Base-by-base conservation (phyloP, 108 stramenopile genomes). In the Pseudonitzschia pungens region DNA sequence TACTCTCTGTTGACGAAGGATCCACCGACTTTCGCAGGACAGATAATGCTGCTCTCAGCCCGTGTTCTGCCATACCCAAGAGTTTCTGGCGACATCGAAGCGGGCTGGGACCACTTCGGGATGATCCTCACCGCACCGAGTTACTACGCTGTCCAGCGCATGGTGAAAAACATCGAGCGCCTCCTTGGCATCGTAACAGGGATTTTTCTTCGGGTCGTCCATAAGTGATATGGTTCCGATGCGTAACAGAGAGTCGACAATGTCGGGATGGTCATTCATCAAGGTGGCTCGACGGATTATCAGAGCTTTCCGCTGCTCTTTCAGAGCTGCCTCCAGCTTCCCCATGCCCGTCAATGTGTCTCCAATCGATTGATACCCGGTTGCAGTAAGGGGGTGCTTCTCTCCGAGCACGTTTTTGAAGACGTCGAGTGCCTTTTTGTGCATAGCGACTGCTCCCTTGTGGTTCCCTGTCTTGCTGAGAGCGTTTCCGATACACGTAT, bases 281-380 rank as follows among this genome's bases (percentile, higher is more conserved):
- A 81, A 50, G 33, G 73, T 42, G 48, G 51, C 65, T 36, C 43
- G 70, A 20, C 81, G 62, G 41, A 82, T 52, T 31, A 68, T 54
- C 24, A 82, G 55, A 12, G 81, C 77, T 45, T 82, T 77, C 0
- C 70, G 64, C 27, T 76, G 75, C 40, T 71, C 68, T 18, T 51
- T 59, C 43, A 82, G 54, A 2, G 77, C 77, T 26, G 65, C 57
- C 11, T 82, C 77, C 20, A 65, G 57, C 18, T 77, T 69, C 16
- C 81, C 81, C 2, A 69, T 77, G 14, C 60, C 59, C 22, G 68
- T 29, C n/a, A 77, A 55, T 0, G 69, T 54, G 32, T 76, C 70
- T 8, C 70, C 77, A 0, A 66, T 58, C 21, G 36, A 43, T 53
- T 74, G 59, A 40, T 77, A 77, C 2, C 68, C 76, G 20, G 64